Base-by-base conservation (phyloP, 768 basidiomycete genomes). In the Termitomyces sp. region DNA sequence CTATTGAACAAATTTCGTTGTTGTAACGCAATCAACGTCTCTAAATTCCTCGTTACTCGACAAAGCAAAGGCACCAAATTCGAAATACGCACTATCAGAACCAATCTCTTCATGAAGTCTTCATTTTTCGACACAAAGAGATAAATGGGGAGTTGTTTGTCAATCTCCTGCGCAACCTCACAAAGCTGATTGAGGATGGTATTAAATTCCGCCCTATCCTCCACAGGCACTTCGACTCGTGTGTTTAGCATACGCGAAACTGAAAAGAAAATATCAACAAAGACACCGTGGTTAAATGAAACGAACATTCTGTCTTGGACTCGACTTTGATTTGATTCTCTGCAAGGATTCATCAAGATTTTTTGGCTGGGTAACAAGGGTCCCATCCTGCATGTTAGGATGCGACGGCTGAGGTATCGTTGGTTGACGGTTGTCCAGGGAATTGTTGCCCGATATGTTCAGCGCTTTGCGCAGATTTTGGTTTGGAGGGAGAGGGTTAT, bases 181-280 rank as follows among this genome's bases (percentile, higher is more conserved):
- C 68, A 68, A 16, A 84, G 64, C 36, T 78, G 74, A 50, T 86
- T 84, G 30, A 88, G 71, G 6, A 79, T 43, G 24, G 66, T 64
- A 53, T 75, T 78, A 62, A 80, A 89, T 54, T 84, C 84, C 44
- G 72, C 57, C 44, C 81, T 76, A 57, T 83, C 83, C 1, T 84
- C 82, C 9, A 77, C 72, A 5, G 84, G 75, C 28, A 88, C 63
- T 18, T 77, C 75, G 18, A 74, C 51, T 9, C 64, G 53, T 66
- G 78, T 74, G 46, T 62, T 66, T 7, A 65, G 68, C 42, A 77
- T 66, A 20, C n/a, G 1, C 13, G 8, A 2, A 30, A 66, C 80
- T 81, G 38, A n/a, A 26, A 43, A 47, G 32, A 36, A 22, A 33
- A 40, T 0, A 58, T 35, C 16, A 32, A 20, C 44, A 33, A 40